Percentiles rank a stretch among this genome's conserved stretches.
Evolutionary conservation across 148 eudicot genomes (phyloP).

Genomic region (Spergularia bocconei): DNA sequence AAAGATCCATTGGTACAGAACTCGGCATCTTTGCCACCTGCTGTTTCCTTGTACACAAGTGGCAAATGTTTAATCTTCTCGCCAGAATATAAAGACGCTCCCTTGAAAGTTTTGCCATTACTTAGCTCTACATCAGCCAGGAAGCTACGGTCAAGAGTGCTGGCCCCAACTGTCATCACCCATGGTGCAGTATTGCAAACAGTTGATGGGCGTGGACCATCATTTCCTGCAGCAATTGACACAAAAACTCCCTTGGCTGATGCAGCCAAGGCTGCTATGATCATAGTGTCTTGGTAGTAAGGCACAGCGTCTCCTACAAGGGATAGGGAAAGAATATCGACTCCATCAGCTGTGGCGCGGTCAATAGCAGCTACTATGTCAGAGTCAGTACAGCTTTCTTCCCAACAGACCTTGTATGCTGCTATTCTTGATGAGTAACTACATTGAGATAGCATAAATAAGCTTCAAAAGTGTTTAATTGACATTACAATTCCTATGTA

Average conservation of each 20-base stretch:
- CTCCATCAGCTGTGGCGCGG: constrained; percentile 51
- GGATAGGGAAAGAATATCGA: constrained; percentile 57
- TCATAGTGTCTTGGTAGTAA: constrained; percentile 44
- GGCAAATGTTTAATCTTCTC: constrained; percentile 34
- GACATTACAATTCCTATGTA: background rate
- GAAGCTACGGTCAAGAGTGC: constrained; percentile 51
- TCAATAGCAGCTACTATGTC: constrained; percentile 67
- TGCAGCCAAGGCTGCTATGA: constrained; percentile 56
- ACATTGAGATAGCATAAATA: background rate
- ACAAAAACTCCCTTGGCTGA: constrained; percentile 46
- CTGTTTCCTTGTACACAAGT: constrained; percentile 44
- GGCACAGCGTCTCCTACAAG: constrained; percentile 50
- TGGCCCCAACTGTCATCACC: constrained; percentile 64
- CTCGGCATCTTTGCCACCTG: constrained; percentile 43
- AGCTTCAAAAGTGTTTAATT: background rate
- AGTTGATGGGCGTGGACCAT: constrained; percentile 49
- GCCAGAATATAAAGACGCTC: constrained; percentile 42
- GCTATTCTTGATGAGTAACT: constrained; percentile 58
- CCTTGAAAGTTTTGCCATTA: constrained; percentile 37
- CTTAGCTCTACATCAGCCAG: constrained; percentile 48
- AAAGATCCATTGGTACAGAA: constrained; percentile 47
- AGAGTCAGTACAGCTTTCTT: constrained; percentile 43
- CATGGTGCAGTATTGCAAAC: constrained; percentile 69
- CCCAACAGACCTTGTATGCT: constrained; percentile 61
- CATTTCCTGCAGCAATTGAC: constrained; percentile 65